A percentile compares a stretch with the other conserved stretches of the same genome.
Conservation (phyloP, 176 grass and related monocot genomes). For the Echinochloa phyllopogon region DNA sequence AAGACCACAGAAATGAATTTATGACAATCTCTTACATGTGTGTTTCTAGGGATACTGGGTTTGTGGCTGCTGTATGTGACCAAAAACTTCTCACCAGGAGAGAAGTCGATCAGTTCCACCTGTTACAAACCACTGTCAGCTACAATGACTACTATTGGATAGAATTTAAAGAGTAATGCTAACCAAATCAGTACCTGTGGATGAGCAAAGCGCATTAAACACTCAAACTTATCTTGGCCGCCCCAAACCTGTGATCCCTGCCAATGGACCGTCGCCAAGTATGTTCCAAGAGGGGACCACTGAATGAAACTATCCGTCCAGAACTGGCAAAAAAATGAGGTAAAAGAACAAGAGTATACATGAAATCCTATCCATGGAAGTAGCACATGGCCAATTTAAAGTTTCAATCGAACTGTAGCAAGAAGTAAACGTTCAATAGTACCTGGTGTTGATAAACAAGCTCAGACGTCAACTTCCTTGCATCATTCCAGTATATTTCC, state of each 20-base stretch:
- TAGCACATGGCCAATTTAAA: conserved; percentile 3
- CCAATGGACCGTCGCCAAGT: conserved; percentile 92
- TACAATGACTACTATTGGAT: background rate
- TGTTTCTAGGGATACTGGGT: conserved; percentile 86
- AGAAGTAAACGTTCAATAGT: conserved; percentile 12
- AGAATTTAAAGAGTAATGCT: background rate
- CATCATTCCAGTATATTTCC: conserved; percentile 96
- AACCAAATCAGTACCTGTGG: conserved; percentile 58
- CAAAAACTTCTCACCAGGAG: conserved; percentile 82
- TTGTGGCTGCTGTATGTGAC: conserved; percentile 91
- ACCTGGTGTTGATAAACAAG: conserved; percentile 88
- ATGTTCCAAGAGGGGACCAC: conserved; percentile 89
- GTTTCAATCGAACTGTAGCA: conserved; percentile 3
- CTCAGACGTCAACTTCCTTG: conserved; percentile 71
- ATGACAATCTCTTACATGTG: conserved; percentile 63
- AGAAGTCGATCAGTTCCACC: conserved; percentile 92
- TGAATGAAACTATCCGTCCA: conserved; percentile 96
- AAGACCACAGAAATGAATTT: background rate
- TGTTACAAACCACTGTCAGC: conserved; percentile 53
- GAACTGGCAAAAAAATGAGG: conserved; percentile 52
- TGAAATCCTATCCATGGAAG: background rate
- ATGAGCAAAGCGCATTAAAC: conserved; percentile 81
- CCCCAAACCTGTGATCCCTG: conserved; percentile 92
- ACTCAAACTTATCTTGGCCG: conserved; percentile 67
- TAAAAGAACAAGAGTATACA: conserved; percentile 3